Evolutionary conservation across 2,329 filamentous ascomycete genomes (phyloP).

Genomic region (Apiospora kogelbergensis): DNA sequence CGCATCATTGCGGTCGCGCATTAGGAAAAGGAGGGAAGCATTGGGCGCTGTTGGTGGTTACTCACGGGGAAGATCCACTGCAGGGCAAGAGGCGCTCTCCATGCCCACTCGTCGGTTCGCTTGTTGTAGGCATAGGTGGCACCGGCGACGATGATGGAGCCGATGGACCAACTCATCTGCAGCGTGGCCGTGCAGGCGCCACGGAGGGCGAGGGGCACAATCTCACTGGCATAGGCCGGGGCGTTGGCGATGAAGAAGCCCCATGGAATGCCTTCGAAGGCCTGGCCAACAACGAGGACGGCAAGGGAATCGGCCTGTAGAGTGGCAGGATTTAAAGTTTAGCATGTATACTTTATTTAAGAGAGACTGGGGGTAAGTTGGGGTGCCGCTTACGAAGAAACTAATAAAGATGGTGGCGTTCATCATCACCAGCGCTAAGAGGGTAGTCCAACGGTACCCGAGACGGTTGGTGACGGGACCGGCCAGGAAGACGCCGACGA

Average conservation of each 20-base stretch:
- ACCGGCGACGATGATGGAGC: slow-evolving; percentile 57
- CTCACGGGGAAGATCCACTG: slow-evolving; percentile 56
- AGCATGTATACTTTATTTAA: slow-evolving; percentile 7
- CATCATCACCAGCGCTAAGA: slow-evolving; percentile 25
- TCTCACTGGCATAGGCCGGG: slow-evolving; percentile 60
- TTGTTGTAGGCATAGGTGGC: slow-evolving; percentile 53
- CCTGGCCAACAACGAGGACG: slow-evolving; percentile 49
- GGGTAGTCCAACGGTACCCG: slow-evolving; percentile 38
- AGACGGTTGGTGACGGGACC: slow-evolving; percentile 37
- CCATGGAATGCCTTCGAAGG: slow-evolving; percentile 61
- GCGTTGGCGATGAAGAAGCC: slow-evolving; percentile 64
- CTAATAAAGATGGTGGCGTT: slow-evolving; percentile 46
- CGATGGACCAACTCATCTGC: slow-evolving; percentile 66
- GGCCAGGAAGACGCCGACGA: slow-evolving; percentile 37
- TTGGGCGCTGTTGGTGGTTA: not conserved
- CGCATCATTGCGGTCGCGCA: no score
- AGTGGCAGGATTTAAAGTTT: not conserved
- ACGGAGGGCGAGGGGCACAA: slow-evolving; percentile 56
- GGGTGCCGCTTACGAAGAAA: slow-evolving; percentile 47
- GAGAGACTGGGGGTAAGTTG: slow-evolving; percentile 15
- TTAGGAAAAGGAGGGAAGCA: not conserved
- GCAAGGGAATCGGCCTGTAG: slow-evolving; percentile 37
- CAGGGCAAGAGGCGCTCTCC: slow-evolving; percentile 52
- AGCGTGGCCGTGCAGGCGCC: slow-evolving; percentile 58
- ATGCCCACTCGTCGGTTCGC: slow-evolving; percentile 29